A percentile compares a stretch with the other conserved stretches of the same genome.
These are phyloP conservation scores for Yarrowia alimentaria DNA, from an alignment of 805 yeast genomes.

Conservation along the genomic window DNA sequence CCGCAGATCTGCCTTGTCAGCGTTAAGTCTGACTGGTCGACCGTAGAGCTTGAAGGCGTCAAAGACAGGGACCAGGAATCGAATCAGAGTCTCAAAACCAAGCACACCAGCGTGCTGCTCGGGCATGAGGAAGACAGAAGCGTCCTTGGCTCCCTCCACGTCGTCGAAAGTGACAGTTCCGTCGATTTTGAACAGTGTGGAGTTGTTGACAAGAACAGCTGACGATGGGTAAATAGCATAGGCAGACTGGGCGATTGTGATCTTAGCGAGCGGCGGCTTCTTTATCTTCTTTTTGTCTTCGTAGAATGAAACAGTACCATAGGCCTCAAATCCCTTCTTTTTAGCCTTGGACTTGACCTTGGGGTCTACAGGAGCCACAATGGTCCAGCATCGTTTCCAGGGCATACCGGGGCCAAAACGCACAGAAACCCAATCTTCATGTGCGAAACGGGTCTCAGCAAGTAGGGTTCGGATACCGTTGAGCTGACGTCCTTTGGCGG, in stretches of 20 bases:
- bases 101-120: slow-evolving; percentile 77
- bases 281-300: slow-evolving; percentile 74
- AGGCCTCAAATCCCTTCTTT: slow-evolving; percentile 42
- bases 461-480: slow-evolving; percentile 83
- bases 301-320: slow-evolving; percentile 73
- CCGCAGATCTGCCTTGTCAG: slow-evolving; percentile 63
- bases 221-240: slow-evolving; percentile 93
- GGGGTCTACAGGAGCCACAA: slow-evolving; percentile 58
- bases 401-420: slow-evolving; percentile 98
- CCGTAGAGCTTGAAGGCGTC: slow-evolving; percentile 81
- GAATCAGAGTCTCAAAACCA: slow-evolving; percentile 78
- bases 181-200: slow-evolving; percentile 85
- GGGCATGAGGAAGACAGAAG: slow-evolving; percentile 78
- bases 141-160: slow-evolving; percentile 48
- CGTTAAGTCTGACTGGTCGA: slow-evolving; percentile 70
- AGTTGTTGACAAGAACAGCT: slow-evolving; percentile 73
- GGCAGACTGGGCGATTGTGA: slow-evolving; percentile 64
- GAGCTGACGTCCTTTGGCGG: slow-evolving; percentile 84
- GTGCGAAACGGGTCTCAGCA: slow-evolving; percentile 79
- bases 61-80: slow-evolving; percentile 71
- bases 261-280: slow-evolving; percentile 71
- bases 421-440: slow-evolving; percentile 93
- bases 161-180: slow-evolving; percentile 56
- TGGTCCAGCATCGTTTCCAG: slow-evolving; percentile 92
- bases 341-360: slow-evolving; percentile 45